A percentile compares a stretch with the other conserved stretches of the same genome.
These are phyloP conservation scores for Prorocentrum cordatum DNA, from an alignment of 169 alveolate genomes.

Conservation along the genomic window DNA sequence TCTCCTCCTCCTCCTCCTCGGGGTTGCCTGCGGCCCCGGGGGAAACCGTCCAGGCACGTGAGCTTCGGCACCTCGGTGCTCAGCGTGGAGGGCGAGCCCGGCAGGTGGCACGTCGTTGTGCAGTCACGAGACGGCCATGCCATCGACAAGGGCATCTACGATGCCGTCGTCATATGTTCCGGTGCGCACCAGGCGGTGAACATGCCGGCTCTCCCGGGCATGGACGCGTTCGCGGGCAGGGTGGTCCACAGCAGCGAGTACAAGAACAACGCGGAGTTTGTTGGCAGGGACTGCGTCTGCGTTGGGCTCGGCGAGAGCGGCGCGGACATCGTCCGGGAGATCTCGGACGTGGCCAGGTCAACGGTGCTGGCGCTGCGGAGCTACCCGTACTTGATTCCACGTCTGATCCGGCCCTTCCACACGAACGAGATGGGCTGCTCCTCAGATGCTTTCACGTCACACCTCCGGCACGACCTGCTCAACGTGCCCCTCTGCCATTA, in stretches of 20 bases:
- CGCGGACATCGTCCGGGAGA: conserved; percentile 13
- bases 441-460: conserved; percentile 12
- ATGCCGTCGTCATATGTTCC: conserved; percentile 1
- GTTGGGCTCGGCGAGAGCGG: conserved; percentile 19
- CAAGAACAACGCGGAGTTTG: conserved; percentile 6
- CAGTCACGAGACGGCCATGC: background rate
- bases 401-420: background rate
- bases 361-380: conserved; percentile 3
- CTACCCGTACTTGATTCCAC: conserved; percentile 11
- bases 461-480: background rate
- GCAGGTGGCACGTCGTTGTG: background rate
- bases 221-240: background rate
- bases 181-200: conserved; percentile 9
- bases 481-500: background rate
- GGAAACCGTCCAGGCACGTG: too few species aligned
- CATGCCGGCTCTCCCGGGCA: background rate
- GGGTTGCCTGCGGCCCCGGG: too few species aligned
- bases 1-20: too few species aligned
- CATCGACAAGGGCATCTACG: conserved; percentile 6
- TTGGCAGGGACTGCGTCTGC: background rate
- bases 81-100: too few species aligned
- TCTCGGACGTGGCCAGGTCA: background rate
- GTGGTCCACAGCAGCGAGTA: background rate
- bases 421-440: background rate
- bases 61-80: too few species aligned